Percentiles rank a stretch among this genome's conserved stretches.
Conservation (phyloP, 106 monocot genomes). For the Allium sativum region DNA sequence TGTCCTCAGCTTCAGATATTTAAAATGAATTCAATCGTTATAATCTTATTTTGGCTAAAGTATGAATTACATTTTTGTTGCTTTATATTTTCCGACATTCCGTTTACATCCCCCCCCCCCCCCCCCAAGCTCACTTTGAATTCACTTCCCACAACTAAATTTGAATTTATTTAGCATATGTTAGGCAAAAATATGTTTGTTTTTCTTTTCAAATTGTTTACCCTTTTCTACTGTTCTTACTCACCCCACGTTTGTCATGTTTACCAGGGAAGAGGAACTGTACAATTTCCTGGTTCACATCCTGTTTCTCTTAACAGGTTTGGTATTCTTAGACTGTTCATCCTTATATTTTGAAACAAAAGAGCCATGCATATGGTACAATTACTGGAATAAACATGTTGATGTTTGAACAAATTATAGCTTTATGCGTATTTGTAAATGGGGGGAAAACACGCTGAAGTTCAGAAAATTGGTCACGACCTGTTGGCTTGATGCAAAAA, state of each 20-base stretch:
- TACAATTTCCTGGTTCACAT: slow-evolving; percentile 71
- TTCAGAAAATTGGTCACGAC: background rate
- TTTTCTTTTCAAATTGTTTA: background rate
- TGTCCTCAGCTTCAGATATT: no score
- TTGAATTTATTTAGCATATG: background rate
- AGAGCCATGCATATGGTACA: background rate
- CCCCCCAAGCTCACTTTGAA: background rate
- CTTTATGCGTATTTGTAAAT: background rate
- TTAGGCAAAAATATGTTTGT: background rate
- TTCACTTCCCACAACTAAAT: background rate
- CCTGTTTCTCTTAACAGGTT: slow-evolving; percentile 71
- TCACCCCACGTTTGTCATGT: background rate
- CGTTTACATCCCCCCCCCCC: no score
- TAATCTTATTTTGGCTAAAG: no score
- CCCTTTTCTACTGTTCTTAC: background rate
- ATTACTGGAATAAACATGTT: background rate
- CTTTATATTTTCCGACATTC: background rate
- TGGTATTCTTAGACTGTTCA: background rate
- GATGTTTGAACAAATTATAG: background rate
- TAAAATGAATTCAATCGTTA: no score
- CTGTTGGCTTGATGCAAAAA: no score
- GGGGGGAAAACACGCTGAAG: background rate
- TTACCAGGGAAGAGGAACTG: slow-evolving; percentile 31
- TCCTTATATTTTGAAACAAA: background rate
- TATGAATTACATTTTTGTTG: no score